A percentile compares a stretch with the other conserved stretches of the same genome.
These are phyloP conservation scores for Boletus fagicola DNA, from an alignment of 768 basidiomycete genomes.

Conservation along the genomic window DNA sequence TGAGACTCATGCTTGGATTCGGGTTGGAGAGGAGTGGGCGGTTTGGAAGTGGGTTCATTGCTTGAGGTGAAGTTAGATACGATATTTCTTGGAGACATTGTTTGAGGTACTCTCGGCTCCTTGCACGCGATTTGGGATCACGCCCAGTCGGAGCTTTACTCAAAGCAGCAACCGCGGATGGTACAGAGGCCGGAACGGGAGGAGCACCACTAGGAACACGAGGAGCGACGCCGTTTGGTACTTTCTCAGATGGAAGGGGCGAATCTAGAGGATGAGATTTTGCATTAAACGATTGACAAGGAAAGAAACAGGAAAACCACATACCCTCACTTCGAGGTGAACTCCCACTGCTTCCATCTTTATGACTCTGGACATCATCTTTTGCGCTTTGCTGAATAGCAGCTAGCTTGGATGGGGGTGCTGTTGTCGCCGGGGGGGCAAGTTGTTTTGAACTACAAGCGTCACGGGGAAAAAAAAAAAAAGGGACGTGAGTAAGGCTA, in stretches of 20 bases:
- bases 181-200: slow-evolving; percentile 19
- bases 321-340: slow-evolving; percentile 85
- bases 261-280: slow-evolving; percentile 52
- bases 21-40: slow-evolving; percentile 67
- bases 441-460: slow-evolving; percentile 76
- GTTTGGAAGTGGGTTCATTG: slow-evolving; percentile 94
- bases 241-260: slow-evolving; percentile 67
- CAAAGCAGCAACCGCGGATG: slow-evolving; percentile 44
- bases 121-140: slow-evolving; percentile 93
- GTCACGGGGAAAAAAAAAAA: slow-evolving; percentile 35
- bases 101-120: slow-evolving; percentile 95
- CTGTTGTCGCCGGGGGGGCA: slow-evolving; percentile 49
- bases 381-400: slow-evolving; percentile 62
- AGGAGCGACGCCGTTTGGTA: slow-evolving; percentile 58
- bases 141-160: slow-evolving; percentile 77
- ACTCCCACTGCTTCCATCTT: slow-evolving; percentile 77
- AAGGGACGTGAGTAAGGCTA: slow-evolving; percentile 5
- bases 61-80: slow-evolving; percentile 94
- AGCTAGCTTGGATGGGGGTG: slow-evolving; percentile 65
- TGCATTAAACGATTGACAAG: background rate
- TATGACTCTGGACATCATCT: slow-evolving; percentile 70
- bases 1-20: slow-evolving; percentile 22
- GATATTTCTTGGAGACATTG: slow-evolving; percentile 99
- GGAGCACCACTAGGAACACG: slow-evolving; percentile 56
- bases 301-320: background rate